Evolutionary conservation across 108 stramenopile genomes (phyloP), one percentile per base, ranked within the genome.

Genomic region (Skeletonema tropicum): DNA sequence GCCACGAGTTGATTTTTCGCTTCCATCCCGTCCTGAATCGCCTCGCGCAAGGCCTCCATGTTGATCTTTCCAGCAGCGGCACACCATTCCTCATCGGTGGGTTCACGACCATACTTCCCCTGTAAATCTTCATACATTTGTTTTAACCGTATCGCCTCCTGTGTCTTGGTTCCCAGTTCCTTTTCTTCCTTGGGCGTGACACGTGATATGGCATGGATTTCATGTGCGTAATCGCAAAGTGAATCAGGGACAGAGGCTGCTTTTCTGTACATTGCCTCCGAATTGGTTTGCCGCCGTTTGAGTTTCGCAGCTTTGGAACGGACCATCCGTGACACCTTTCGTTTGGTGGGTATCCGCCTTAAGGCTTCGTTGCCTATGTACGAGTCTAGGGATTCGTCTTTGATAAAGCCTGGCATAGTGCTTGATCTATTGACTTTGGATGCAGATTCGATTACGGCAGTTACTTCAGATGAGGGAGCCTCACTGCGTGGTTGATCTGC

Each of bases 11-110:
- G 76, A 77, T 95, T 90, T 78, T 95, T 95, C 31, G 94, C 94
- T 66, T 88, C 82, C 46, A 88, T 52, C 21, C 94, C 94, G 60
- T 89, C 89, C 35, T 92, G 75, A 19, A 93, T 82, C 8, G 90
- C 86, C 70, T 86, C 79, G 15, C 69, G 48, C 36, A 95, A 42
- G 9, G 89, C 85, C 41, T 88, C 87, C 73, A 92, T 83, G 57
- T 90, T 92, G 46, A 88, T 83, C 60, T 88, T 91, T 9, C 92
- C 92, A 15, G 94, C 83, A 0, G 87, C 92, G 17, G 90, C 90
- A 76, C 92, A 94, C 94, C 94, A 95, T 71, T 95, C 92, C 35
- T 93, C 88, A 74, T 95, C 87, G 46, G 91, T 95, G 15, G 92
- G 92, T 75, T 92, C 88, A 33, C 92, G 69, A 0, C 87, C 73